These are phyloP conservation scores for Hygrophila difformis DNA, from an alignment of 257 asterid species.

Conservation along the genomic window DNA sequence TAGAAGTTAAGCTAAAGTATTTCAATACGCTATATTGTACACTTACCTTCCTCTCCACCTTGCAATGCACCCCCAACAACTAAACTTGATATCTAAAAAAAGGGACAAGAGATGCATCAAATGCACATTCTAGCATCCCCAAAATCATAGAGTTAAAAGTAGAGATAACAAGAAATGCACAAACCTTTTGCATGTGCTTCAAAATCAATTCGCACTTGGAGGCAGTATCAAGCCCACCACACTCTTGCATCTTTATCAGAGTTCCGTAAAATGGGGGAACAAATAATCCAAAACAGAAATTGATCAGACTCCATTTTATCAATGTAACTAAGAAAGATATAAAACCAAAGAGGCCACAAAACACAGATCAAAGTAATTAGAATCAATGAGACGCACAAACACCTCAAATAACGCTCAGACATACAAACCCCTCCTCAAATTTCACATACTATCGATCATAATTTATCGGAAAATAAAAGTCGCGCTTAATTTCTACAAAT, in stretches of 20 bases:
- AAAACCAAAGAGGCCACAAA: background rate
- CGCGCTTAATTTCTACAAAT: background rate
- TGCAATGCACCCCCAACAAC: constrained; percentile 29
- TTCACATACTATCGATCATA: no score
- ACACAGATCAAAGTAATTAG: background rate
- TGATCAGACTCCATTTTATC: background rate
- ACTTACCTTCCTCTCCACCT: constrained; percentile 37
- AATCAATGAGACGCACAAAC: no score
- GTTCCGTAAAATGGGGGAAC: constrained; percentile 2
- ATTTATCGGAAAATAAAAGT: background rate
- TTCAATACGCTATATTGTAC: no score
- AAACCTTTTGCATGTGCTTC: constrained; percentile 55
- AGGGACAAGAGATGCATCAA: constrained; percentile 11
- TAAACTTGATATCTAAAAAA: constrained; percentile 35
- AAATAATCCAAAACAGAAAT: background rate
- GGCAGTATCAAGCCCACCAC: constrained; percentile 39
- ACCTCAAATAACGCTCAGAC: no score
- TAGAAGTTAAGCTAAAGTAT: no score
- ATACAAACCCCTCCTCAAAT: no score
- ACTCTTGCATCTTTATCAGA: constrained; percentile 44
- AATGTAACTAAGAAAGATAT: background rate
- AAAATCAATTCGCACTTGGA: constrained; percentile 57
- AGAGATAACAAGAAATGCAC: constrained; percentile 10
- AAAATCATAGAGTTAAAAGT: constrained; percentile 8
- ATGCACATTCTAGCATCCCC: constrained; percentile 5